phyloP scores from a whole-genome alignment of 208 protist species.

The Trypanosoma vivax region DNA sequence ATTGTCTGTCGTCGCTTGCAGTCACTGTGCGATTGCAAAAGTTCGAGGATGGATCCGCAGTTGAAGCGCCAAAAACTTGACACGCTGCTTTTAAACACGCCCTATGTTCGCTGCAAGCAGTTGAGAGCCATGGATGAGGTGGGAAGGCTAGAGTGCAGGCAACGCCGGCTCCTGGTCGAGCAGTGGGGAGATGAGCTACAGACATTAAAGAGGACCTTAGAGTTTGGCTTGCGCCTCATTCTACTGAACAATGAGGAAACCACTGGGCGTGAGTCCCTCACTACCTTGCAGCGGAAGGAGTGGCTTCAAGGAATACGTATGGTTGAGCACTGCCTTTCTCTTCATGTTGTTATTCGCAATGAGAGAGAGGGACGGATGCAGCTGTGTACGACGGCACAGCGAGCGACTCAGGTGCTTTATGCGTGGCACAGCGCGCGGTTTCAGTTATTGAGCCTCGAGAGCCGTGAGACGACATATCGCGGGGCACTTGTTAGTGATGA shows the following conservation, averaged over 20 bases:
- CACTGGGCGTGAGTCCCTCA: constrained; percentile 18
- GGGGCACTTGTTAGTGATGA: constrained; percentile 15
- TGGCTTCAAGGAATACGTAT: constrained; percentile 8
- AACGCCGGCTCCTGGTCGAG: constrained; percentile 32
- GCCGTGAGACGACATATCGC: constrained; percentile 12
- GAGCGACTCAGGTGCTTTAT: constrained; percentile 13
- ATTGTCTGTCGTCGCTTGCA: constrained; percentile 49
- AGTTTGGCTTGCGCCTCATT: constrained; percentile 22
- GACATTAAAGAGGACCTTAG: constrained; percentile 12
- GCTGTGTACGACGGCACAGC: constrained; percentile 13
- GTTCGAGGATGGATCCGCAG: constrained; percentile 34
- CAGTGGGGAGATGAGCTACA: constrained; percentile 22
- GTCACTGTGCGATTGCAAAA: constrained; percentile 31
- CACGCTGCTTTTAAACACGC: constrained; percentile 59
- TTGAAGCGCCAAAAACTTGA: constrained; percentile 49
- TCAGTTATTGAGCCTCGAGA: constrained; percentile 6
- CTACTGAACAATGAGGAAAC: constrained; percentile 16
- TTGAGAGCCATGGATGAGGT: constrained; percentile 40
- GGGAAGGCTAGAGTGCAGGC: constrained; percentile 38
- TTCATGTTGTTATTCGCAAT: constrained; percentile 25
- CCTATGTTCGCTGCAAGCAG: constrained; percentile 67
- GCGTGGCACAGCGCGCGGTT: constrained; percentile 2
- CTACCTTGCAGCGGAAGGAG: constrained; percentile 18
- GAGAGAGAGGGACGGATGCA: constrained; percentile 35
- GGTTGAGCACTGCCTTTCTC: constrained; percentile 23